These are phyloP conservation scores for Xylariaceae sp. DNA, from an alignment of 2,329 filamentous ascomycete species.

Conservation along the genomic window DNA sequence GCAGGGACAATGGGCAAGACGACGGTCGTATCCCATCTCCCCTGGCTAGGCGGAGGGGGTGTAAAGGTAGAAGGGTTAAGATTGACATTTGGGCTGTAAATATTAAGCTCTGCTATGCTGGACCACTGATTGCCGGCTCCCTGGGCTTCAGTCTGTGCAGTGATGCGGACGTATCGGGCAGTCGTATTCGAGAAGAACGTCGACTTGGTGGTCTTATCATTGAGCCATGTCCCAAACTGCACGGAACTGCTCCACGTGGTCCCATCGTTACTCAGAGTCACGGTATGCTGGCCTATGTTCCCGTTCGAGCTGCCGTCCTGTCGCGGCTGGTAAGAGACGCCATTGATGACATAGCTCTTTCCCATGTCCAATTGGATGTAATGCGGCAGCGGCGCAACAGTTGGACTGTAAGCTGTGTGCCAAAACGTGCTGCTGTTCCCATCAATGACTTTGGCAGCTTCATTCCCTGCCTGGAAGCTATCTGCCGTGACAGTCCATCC, in stretches of 20 bases:
- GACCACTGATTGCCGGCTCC: constrained; percentile 38
- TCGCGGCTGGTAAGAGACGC: constrained; percentile 41
- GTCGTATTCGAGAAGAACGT: constrained; percentile 43
- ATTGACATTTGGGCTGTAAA: constrained; percentile 37
- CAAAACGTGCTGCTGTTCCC: constrained; percentile 40
- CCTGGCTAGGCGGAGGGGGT: constrained; percentile 33
- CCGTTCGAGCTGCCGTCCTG: constrained; percentile 39
- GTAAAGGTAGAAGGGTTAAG: constrained; percentile 24
- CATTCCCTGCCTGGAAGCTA: constrained; percentile 37
- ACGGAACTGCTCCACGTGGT: constrained; percentile 38
- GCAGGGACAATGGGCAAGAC: constrained; percentile 47
- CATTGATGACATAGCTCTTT: constrained; percentile 37
- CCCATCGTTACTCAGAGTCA: constrained; percentile 41
- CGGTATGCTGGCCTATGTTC: constrained; percentile 40
- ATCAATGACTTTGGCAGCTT: constrained; percentile 41
- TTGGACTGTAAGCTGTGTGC: constrained; percentile 38
- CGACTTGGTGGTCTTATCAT: constrained; percentile 40
- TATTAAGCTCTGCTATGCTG: constrained; percentile 43
- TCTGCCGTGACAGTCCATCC: constrained; percentile 42
- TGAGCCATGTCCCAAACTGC: constrained; percentile 40
- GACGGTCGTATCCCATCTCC: constrained; percentile 45
- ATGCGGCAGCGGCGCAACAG: constrained; percentile 35
- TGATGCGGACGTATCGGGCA: constrained; percentile 42
- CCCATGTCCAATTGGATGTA: constrained; percentile 44
- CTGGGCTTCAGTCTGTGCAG: constrained; percentile 40